Conservation (phyloP, 176 grass and related monocot species). For the Phoenix roebelenii region DNA sequence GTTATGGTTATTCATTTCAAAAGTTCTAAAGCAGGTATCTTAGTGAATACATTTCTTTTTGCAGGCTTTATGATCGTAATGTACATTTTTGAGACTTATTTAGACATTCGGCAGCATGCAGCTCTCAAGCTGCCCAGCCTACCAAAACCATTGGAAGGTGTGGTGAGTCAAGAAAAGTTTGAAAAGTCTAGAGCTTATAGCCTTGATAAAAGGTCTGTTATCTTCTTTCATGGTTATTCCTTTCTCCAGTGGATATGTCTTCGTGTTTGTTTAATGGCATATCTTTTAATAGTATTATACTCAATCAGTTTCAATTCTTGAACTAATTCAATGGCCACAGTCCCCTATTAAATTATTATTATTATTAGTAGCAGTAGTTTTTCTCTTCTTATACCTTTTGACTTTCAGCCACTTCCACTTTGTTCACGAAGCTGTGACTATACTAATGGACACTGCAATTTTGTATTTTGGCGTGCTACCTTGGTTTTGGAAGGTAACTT, state of each 20-base stretch:
- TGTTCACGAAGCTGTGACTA: conserved; percentile 71
- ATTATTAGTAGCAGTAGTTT: too few relatives aligned
- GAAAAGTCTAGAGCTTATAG: conserved; percentile 76
- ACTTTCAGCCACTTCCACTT: conserved; percentile 59
- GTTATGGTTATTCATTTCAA: too few relatives aligned
- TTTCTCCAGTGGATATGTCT: too few relatives aligned
- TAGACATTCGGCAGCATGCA: conserved; percentile 78
- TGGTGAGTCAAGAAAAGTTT: conserved; percentile 87
- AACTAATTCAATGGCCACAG: too few relatives aligned
- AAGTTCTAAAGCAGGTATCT: too few relatives aligned
- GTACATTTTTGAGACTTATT: conserved; percentile 95
- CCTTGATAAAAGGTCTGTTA: conserved; percentile 79
- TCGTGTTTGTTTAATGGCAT: too few relatives aligned
- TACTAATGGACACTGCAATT: conserved; percentile 81
- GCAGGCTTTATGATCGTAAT: conserved; percentile 93
- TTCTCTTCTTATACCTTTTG: too few relatives aligned
- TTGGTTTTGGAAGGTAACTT: conserved; percentile 91
- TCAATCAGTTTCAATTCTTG: too few relatives aligned
- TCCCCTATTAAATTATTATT: too few relatives aligned
- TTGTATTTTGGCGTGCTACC: conserved; percentile 78
- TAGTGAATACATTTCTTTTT: conserved; percentile 16
- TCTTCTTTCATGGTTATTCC: too few relatives aligned
- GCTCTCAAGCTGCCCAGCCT: conserved; percentile 55
- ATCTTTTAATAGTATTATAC: too few relatives aligned
- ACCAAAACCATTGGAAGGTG: conserved; percentile 59